phyloP scores from a whole-genome alignment of 805 yeast species.

The Starmerella floricola region DNA sequence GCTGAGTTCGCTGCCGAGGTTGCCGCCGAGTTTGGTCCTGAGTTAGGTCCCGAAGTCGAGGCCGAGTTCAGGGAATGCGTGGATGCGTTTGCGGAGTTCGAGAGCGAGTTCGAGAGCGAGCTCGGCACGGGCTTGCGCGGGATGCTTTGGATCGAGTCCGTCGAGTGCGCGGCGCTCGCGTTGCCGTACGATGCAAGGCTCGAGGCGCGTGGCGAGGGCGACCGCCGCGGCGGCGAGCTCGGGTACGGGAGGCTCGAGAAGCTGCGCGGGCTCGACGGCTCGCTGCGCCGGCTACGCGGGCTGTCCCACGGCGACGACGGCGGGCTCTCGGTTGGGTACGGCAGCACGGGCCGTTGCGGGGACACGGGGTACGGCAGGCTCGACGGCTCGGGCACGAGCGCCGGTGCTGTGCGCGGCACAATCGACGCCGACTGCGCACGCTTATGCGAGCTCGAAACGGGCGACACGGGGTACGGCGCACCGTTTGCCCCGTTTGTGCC shows the following conservation, averaged over 20 bases:
- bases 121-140: conserved; percentile 2
- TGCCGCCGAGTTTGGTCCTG: too few relatives aligned
- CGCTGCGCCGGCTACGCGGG: background rate
- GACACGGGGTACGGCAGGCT: background rate
- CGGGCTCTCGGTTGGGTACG: conserved; percentile 4
- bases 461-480: background rate
- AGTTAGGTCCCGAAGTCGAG: background rate
- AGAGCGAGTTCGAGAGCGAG: background rate
- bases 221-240: conserved; percentile 6
- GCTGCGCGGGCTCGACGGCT: conserved; percentile 3
- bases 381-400: background rate
- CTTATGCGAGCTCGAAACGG: background rate
- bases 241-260: conserved; percentile 11
- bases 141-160: conserved; percentile 2
- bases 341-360: background rate
- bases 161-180: background rate
- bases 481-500: too few relatives aligned
- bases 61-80: background rate
- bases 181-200: background rate
- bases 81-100: background rate
- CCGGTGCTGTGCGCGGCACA: background rate
- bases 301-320: background rate
- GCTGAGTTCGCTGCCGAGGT: too few relatives aligned
- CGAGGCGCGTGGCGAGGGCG: background rate
- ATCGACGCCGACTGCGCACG: background rate